Evolutionary conservation across 768 basidiomycete genomes (phyloP), one percentile per base, ranked within the genome.

Genomic region (Lactifluus rugatus): DNA sequence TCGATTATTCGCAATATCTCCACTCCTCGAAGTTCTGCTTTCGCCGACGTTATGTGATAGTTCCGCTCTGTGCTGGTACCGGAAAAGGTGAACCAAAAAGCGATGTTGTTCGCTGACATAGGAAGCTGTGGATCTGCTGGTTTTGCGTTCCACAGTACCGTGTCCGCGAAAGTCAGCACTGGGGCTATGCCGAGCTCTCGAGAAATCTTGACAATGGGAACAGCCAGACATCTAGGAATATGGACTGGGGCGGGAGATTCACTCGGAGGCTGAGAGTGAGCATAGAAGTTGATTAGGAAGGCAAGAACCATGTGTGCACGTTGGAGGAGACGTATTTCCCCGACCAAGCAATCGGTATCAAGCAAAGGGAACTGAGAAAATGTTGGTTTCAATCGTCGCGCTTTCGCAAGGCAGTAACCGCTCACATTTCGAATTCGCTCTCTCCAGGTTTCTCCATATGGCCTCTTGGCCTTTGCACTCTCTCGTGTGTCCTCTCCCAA

Each of bases 111-210:
- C 48, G 77, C 67, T 47, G 86, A 81, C 28, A 83, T 72, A 45
- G 88, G 85, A 37, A 75, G 68, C 21, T 71, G 69, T 23, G 84
- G 75, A 66, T 86, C 75, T 54, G 80, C 68, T 44, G 81, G 74
- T 37, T 82, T 81, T 78, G 81, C 87, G 68, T 97, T 96, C 91
- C 92, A 99, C 1, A 98, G 78, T 14, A 99, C 94, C 17, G 90
- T 93, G 69, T 96, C 95, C 26, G 94, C 89, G 68, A 93, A 99
- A 0, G 94, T 99, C 63, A 97, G 76, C 61, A 99, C 82, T 4
- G 95, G 95, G 6, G 94, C 93, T n/a, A 94, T 84, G 52, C 82
- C 83, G 42, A 99, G 78, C 52, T 78, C 71, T 10, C 78, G 77
- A 14, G 92, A 95, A 48, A 95, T 82, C 17, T 78, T 67, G 28